Evolutionary conservation across 2,329 filamentous ascomycete genomes (phyloP).

Genomic region (Bipolaris oryzae): DNA sequence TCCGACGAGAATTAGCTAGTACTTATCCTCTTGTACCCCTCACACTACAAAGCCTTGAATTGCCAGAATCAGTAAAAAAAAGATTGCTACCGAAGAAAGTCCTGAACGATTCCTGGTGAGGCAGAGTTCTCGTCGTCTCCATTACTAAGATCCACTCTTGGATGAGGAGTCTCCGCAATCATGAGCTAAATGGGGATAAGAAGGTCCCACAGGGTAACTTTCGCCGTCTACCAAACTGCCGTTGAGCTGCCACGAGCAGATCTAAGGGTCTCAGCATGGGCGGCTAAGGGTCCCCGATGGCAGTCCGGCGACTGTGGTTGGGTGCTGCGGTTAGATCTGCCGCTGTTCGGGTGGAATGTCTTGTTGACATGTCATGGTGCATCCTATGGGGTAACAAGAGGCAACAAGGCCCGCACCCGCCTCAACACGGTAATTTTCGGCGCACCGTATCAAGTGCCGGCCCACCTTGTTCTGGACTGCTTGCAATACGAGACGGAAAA

Average conservation of each 20-base stretch:
- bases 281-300: conserved; percentile 17
- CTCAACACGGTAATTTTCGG: conserved; percentile 38
- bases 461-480: conserved; percentile 1
- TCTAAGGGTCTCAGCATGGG: conserved; percentile 29
- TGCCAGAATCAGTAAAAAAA: conserved; percentile 14
- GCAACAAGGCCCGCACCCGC: conserved; percentile 15
- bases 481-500: background rate
- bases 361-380: conserved; percentile 12
- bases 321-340: conserved; percentile 23
- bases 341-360: conserved; percentile 22
- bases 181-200: conserved; percentile 15
- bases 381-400: conserved; percentile 11
- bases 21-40: conserved; percentile 30
- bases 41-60: conserved; percentile 9
- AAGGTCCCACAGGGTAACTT: conserved; percentile 34
- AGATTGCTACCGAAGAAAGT: conserved; percentile 18
- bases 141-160: conserved; percentile 26
- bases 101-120: conserved; percentile 29
- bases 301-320: conserved; percentile 32
- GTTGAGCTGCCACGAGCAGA: conserved; percentile 12
- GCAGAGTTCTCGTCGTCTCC: conserved; percentile 26
- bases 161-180: conserved; percentile 19
- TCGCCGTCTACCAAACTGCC: conserved; percentile 27
- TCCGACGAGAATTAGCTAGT: conserved; percentile 17
- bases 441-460: conserved; percentile 19